Evolutionary conservation across 2,329 filamentous ascomycete species (phyloP), one percentile per base, ranked within the genome.

Genomic region (Xylariaceae sp.): DNA sequence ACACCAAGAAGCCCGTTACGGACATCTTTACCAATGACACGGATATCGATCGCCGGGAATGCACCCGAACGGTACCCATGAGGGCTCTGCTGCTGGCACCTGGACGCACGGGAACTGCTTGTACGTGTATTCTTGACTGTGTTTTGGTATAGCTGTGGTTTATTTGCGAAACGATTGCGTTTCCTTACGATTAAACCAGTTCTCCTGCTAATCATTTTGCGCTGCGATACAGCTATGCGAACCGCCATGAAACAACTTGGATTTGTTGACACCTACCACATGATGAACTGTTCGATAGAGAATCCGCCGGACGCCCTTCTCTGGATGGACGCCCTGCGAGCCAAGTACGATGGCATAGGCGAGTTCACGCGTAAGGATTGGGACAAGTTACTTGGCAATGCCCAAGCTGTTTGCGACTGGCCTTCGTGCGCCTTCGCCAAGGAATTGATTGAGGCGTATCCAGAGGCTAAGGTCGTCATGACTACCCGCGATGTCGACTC

Each of bases 361-460:
- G 78, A 79, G 58, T 89, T 89, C 64, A 85, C 82, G 19, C 82
- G 86, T 46, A 82, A 85, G 68, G 85, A 90, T 72, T 90, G 86
- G 85, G 86, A 90, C 71, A 81, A 87, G 72, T 79, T 90, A 9
- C 77, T 90, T 57, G 85, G 86, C 47, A 81, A 87, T 71, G 85
- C 84, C 69, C 84, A 84, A 74, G 86, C 86, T 39, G 85, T 90
- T 16, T 88, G 85, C 72, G 87, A 90, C 77, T 87, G 83, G 83
- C 87, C 87, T 7, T 83, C 85, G 21, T 83, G 86, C 40, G 83
- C 84, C 39, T 91, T 91, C 67, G 84, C 85, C 50, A 82, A 86
- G 71, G 87, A 90, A 71, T 78, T 91, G 59, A 87, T 90, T 61
- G 83, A 87, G 67, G 85, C 86, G 14, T 91, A 90, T 69, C 88